Conservation (phyloP, 2,329 filamentous ascomycete genomes). For the Macrophomina phaseolina region DNA sequence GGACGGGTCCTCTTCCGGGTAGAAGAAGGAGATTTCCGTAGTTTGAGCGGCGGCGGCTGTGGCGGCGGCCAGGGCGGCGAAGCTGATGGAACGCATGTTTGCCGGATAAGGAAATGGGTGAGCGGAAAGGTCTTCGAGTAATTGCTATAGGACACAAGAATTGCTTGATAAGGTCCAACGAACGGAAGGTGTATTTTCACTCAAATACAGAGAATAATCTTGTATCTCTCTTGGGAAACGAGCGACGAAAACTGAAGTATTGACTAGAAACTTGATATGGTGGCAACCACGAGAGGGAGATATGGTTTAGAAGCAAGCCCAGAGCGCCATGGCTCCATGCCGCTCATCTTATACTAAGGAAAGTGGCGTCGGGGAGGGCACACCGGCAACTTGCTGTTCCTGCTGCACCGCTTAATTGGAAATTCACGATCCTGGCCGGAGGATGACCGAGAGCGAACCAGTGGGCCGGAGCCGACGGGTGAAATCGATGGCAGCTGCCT, state of each 20-base stretch:
- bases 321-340: constrained; percentile 5
- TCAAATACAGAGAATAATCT: background rate
- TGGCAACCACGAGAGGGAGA: background rate
- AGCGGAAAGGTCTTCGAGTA: background rate
- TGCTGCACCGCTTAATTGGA: background rate
- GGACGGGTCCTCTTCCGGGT: background rate
- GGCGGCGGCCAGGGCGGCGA: constrained; percentile 16
- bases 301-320: background rate
- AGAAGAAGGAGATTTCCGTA: constrained; percentile 12
- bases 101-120: background rate
- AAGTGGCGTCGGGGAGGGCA: constrained; percentile 1
- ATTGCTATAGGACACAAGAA: background rate
- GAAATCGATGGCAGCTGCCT: constrained; percentile 1
- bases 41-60: constrained; percentile 5
- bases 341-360: constrained; percentile 7
- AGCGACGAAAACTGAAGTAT: background rate
- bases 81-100: constrained; percentile 12
- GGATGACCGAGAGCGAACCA: background rate
- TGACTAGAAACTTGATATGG: background rate
- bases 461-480: background rate
- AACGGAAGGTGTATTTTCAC: background rate
- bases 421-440: constrained; percentile 5
- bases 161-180: background rate
- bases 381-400: background rate
- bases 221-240: background rate